phyloP scores from a whole-genome alignment of 768 basidiomycete genomes.

The Boletus patriciae region DNA sequence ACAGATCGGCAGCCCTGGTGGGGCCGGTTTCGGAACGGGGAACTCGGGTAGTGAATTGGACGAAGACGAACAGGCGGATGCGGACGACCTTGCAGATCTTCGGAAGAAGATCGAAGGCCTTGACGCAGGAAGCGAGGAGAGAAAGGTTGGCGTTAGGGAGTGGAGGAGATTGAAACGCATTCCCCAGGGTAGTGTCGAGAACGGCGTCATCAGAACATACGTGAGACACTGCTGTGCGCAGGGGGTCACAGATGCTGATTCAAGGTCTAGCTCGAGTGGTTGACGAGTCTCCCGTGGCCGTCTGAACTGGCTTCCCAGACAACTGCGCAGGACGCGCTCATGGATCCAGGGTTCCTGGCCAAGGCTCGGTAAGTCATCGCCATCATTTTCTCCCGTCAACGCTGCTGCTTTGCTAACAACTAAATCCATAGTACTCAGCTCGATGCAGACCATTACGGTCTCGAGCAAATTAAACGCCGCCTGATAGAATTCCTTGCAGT shows the following conservation, averaged over 20 bases:
- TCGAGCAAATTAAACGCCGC: conserved; percentile 90
- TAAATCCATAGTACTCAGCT: conserved; percentile 51
- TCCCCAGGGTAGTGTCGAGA: conserved; percentile 88
- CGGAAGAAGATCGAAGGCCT: conserved; percentile 74
- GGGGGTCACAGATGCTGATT: conserved; percentile 6
- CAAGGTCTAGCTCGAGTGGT: conserved; percentile 69
- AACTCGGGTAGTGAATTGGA: conserved; percentile 53
- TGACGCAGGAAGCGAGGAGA: conserved; percentile 71
- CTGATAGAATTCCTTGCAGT: conserved; percentile 92
- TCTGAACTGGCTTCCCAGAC: conserved; percentile 32
- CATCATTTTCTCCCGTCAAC: background rate
- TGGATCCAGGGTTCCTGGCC: conserved; percentile 59
- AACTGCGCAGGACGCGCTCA: conserved; percentile 38
- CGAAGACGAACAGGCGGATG: conserved; percentile 78
- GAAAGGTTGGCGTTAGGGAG: conserved; percentile 79
- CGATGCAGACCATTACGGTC: conserved; percentile 87
- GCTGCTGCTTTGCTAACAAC: background rate
- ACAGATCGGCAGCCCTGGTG: conserved; percentile 13
- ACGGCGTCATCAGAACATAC: conserved; percentile 83
- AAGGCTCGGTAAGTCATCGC: conserved; percentile 51
- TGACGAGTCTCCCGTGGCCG: conserved; percentile 84
- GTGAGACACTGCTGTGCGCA: conserved; percentile 42
- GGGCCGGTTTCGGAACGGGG: conserved; percentile 27
- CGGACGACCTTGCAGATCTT: conserved; percentile 74
- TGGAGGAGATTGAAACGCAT: conserved; percentile 83